Percentiles rank a stretch among this genome's conserved stretches.
These are phyloP conservation scores for Protea cynaroides DNA, from an alignment of 164 flowering plant species.

Conservation along the genomic window DNA sequence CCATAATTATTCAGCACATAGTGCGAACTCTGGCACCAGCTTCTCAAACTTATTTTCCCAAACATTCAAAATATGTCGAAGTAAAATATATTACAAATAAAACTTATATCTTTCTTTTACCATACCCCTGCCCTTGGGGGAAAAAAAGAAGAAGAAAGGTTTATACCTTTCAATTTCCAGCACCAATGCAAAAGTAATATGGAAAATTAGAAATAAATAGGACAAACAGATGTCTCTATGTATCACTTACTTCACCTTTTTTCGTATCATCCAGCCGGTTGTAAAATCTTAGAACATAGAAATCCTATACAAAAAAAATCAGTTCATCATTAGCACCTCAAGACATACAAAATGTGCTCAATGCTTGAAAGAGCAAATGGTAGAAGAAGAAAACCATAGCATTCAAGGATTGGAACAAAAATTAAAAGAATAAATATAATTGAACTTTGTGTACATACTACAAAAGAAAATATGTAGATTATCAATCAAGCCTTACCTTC, in stretches of 20 bases:
- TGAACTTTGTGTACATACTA: not conserved
- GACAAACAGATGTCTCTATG: no score
- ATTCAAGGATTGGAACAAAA: not conserved
- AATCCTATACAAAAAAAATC: constrained; percentile 41
- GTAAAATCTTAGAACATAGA: constrained; percentile 70
- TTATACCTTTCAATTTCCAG: not conserved
- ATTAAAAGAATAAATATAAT: no score
- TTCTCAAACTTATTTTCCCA: no score
- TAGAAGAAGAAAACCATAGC: not conserved
- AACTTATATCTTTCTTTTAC: no score
- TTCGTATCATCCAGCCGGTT: constrained; percentile 80
- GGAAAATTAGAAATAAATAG: not conserved
- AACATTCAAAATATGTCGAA: no score
- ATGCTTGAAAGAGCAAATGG: not conserved
- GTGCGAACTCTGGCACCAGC: no score
- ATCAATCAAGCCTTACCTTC: constrained; percentile 41
- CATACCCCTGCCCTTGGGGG: no score
- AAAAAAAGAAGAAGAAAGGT: no score
- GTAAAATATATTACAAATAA: no score
- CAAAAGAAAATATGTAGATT: not conserved
- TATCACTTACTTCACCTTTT: constrained; percentile 82
- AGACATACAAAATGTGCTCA: not conserved
- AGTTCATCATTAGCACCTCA: constrained; percentile 7
- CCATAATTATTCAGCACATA: no score
- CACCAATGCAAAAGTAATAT: not conserved